These are phyloP conservation scores for Elongisporangium prolatum DNA, from an alignment of 352 stramenopile genomes.

Conservation along the genomic window DNA sequence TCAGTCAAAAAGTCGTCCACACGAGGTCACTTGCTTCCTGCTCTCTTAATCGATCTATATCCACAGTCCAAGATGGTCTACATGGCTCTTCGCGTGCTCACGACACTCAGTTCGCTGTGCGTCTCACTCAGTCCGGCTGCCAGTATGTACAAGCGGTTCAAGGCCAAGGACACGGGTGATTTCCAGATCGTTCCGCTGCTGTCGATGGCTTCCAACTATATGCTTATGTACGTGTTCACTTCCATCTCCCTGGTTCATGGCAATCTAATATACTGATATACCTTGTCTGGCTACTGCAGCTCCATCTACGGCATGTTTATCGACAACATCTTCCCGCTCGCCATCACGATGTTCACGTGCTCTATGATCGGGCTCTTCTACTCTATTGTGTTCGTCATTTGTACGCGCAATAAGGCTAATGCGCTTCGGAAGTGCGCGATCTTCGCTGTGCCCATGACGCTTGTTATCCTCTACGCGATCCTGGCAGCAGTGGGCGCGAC, in stretches of 20 bases:
- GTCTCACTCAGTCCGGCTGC: slow-evolving; percentile 31
- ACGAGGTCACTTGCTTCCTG: too few species aligned
- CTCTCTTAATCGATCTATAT: too few species aligned
- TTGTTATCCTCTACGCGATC: slow-evolving; percentile 25
- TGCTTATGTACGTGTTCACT: too few species aligned
- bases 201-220: slow-evolving; percentile 28
- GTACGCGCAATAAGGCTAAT: background rate
- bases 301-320: too few species aligned
- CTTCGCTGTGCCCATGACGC: slow-evolving; percentile 14
- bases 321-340: too few species aligned
- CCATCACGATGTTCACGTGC: too few species aligned
- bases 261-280: too few species aligned
- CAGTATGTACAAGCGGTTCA: slow-evolving; percentile 29
- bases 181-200: slow-evolving; percentile 34
- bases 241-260: too few species aligned
- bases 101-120: slow-evolving; percentile 24
- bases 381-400: slow-evolving; percentile 6
- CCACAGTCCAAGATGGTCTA: too few species aligned
- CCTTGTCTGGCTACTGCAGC: too few species aligned
- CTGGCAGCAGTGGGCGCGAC: slow-evolving; percentile 16
- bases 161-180: slow-evolving; percentile 25
- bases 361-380: slow-evolving; percentile 1
- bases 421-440: slow-evolving; percentile 12
- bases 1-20: too few species aligned
- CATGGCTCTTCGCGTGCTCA: slow-evolving; percentile 14